These are phyloP conservation scores for Halophytophthora polymorphica DNA, from an alignment of 352 stramenopile genomes.

Conservation along the genomic window DNA sequence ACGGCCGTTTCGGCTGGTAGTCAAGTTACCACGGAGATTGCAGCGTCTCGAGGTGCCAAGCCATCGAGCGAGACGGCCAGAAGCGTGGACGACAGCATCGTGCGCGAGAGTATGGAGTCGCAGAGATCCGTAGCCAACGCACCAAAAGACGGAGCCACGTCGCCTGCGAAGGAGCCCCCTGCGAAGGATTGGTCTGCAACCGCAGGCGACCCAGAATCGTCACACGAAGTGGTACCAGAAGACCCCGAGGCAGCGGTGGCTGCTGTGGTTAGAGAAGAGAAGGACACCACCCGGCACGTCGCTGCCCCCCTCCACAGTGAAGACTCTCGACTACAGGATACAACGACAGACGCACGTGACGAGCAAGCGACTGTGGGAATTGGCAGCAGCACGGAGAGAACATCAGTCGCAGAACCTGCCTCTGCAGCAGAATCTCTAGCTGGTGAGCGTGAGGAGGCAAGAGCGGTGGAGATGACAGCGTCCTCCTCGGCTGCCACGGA, in stretches of 20 bases:
- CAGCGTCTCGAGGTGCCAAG: too few relatives aligned
- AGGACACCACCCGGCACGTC: background rate
- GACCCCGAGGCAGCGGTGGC: background rate
- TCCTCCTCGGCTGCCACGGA: background rate
- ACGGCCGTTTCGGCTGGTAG: too few relatives aligned
- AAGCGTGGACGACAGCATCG: conserved; percentile 22
- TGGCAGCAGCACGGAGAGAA: background rate
- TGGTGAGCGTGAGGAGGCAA: background rate
- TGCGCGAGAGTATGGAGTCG: conserved; percentile 49
- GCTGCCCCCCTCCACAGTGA: too few relatives aligned
- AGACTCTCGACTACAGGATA: background rate
- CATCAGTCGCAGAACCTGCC: background rate
- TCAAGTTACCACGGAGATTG: too few relatives aligned
- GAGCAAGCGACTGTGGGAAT: background rate
- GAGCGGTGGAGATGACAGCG: background rate
- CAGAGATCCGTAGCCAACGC: conserved; percentile 13
- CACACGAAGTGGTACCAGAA: background rate
- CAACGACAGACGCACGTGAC: background rate
- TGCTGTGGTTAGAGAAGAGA: background rate
- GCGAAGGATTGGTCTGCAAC: background rate
- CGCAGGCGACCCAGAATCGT: background rate
- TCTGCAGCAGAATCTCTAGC: background rate
- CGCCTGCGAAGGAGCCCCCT: background rate
- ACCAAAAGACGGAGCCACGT: conserved; percentile 8
- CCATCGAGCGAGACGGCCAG: background rate